Evolutionary conservation across 495 filamentous ascomycete genomes (phyloP), one percentile per base, ranked within the genome.

Genomic region (Daldinia loculata): DNA sequence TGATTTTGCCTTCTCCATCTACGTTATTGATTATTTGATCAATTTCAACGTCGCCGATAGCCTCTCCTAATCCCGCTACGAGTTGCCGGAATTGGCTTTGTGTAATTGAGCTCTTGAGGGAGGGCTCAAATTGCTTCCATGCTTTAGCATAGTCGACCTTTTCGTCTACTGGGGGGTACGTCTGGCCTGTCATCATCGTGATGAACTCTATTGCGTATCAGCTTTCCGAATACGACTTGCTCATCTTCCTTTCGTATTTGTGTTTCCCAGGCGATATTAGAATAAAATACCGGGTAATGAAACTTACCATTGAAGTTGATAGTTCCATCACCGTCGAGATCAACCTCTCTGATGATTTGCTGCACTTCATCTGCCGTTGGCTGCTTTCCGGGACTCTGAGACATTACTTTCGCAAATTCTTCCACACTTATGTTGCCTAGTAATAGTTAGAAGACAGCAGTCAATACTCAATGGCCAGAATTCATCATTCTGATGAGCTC

Each of bases 341-440:
- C 77, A 2, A 80, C 78, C 34, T 80, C 78, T 41, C 72, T 70
- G 22, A 80, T 70, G 38, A 80, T 80, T 58, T 80, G 69, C 30
- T 69, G 60, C 12, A 80, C 70, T 52, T 79, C 78, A 0, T 32
- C 77, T 50, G 74, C 19, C 2, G 67, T 72, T 14, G 76, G 75
- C 22, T 71, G 58, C 48, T 78, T 76, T 6, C 78, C 78, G 11
- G 74, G 74, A 26, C 74, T 73, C 51, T 74, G 67, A 14, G 75
- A 75, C 78, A 80, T 80, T 39, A 77, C 78, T n/a, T 74, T 73
- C 6, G 72, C 78, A 48, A 80, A 80, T 53, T 80, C 78, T 48
- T 78, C 76, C 0, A 77, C 74, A 14, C 67, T 73, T 48, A 80
- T 80, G 41, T 74, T 78, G 30, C 77, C 77, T 79, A 48, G 8